Base-by-base conservation (phyloP, 2,329 filamentous ascomycete species). In the Sclerotinia borealis region DNA sequence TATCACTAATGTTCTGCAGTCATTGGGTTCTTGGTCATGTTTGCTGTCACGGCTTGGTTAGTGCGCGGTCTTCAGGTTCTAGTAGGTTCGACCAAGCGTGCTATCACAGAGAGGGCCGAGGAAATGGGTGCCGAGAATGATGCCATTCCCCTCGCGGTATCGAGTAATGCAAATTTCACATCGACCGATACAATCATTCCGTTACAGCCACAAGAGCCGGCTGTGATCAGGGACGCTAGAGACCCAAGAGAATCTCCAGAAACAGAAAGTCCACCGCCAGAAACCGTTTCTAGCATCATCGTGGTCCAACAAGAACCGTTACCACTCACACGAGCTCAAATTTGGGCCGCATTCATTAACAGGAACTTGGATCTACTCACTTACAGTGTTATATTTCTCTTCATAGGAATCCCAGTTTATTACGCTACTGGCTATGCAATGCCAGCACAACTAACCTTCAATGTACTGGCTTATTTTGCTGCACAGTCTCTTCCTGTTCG, bases 341-440 rank as follows among this genome's bases (percentile, higher is more conserved):
- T 74, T 47, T 85, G 83, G 82, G 82, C 82, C 0, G 76, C 78
- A 1, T 68, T 76, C 19, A 72, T 84, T 27, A 78, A 78, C 19
- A 65, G 71, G 0, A 77, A 83, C 59, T 70, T 83, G 5, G 81
- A 86, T 68, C 64, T 76, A 1, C 51, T 78, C 0, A 79, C 77
- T 0, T 86, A 82, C 66, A 63, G 70, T 5, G 11, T 70, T 1
- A 47, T 84, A 0, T 79, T 85, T 66, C 51, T 84, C 37, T 75
- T 83, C 56, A 70, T 83, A 10, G 84, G 84, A 0, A 67, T 85
- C 0, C 83, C 84, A 0, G 70, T 84, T 1, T 85, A 84, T 72
- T 86, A 83, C 69, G 72, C 73, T 5, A 76, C 75, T 0, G 79
- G 78, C 19, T 87, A 86, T 71, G 79, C 77, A 10, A 79, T 79